These are phyloP conservation scores for Penicillium atrosanguineum DNA, from an alignment of 495 filamentous ascomycete genomes.

Conservation along the genomic window DNA sequence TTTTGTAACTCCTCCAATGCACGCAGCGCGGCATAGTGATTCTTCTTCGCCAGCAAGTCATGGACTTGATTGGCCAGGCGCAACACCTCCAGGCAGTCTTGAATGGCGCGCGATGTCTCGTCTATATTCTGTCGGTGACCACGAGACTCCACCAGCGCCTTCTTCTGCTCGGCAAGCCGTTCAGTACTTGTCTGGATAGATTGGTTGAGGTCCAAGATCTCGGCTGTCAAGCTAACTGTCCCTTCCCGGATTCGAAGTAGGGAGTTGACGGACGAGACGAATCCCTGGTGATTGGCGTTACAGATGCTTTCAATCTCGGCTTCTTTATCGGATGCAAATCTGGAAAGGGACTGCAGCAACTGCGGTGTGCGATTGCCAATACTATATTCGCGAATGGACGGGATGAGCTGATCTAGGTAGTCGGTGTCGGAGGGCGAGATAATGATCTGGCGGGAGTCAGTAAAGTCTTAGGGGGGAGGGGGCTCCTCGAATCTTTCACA, in stretches of 20 bases:
- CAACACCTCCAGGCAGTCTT: constrained; percentile 87
- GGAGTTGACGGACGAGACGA: constrained; percentile 88
- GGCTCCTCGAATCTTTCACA: constrained; percentile 3
- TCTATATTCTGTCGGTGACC: constrained; percentile 94
- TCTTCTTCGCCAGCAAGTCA: constrained; percentile 84
- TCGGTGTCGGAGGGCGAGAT: constrained; percentile 88
- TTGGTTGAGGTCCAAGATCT: constrained; percentile 88
- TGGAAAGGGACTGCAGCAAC: constrained; percentile 72
- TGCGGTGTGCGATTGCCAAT: constrained; percentile 67
- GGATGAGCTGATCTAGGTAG: constrained; percentile 92
- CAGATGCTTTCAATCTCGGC: constrained; percentile 92
- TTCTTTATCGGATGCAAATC: constrained; percentile 83
- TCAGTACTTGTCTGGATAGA: constrained; percentile 95
- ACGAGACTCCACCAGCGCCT: constrained; percentile 84
- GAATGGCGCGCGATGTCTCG: constrained; percentile 84
- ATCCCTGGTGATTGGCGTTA: constrained; percentile 94
- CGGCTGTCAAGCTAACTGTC: constrained; percentile 80
- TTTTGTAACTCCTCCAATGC: constrained; percentile 95
- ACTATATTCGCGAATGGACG: constrained; percentile 85
- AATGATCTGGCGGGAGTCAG: constrained; percentile 64
- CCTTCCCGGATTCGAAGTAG: constrained; percentile 87
- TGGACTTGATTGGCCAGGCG: constrained; percentile 92
- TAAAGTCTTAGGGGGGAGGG: not conserved
- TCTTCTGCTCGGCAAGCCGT: constrained; percentile 91
- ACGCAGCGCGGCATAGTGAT: constrained; percentile 91